A percentile compares a stretch with the other conserved stretches of the same genome.
phyloP scores from a whole-genome alignment of 768 basidiomycete species.

The Suillus americanus region DNA sequence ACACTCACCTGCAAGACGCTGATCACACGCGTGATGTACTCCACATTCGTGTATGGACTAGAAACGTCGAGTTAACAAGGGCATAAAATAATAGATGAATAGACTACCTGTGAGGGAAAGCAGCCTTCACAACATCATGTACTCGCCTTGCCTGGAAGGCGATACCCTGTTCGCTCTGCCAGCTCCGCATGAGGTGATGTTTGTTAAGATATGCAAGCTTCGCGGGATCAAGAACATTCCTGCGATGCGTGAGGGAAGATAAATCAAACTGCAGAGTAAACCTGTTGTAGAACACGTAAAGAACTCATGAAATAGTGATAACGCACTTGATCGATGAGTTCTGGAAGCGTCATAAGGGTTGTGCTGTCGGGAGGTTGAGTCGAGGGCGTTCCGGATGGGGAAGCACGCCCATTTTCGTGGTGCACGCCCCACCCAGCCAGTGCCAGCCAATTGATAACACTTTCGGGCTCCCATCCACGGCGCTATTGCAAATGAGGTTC shows the following conservation, averaged over 20 bases:
- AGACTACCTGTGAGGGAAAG: conserved; percentile 58
- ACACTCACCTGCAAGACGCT: conserved; percentile 53
- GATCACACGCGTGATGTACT: conserved; percentile 66
- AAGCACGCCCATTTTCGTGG: conserved; percentile 30
- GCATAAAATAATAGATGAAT: neutral
- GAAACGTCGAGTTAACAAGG: neutral
- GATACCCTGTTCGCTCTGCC: conserved; percentile 51
- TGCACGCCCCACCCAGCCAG: conserved; percentile 90
- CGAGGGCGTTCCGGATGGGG: conserved; percentile 20
- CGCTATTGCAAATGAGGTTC: conserved; percentile 41
- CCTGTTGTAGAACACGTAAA: neutral
- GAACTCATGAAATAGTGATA: conserved; percentile 9
- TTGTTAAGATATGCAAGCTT: conserved; percentile 92
- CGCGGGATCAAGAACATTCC: conserved; percentile 72
- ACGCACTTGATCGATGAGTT: conserved; percentile 65
- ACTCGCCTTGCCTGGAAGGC: conserved; percentile 54
- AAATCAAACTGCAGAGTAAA: conserved; percentile 64
- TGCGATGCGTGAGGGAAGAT: conserved; percentile 72
- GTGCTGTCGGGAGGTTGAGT: conserved; percentile 64
- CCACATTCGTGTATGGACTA: conserved; percentile 49
- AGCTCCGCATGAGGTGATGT: conserved; percentile 66
- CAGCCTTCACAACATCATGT: conserved; percentile 49
- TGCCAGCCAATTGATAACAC: conserved; percentile 90
- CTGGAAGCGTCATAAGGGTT: conserved; percentile 53
- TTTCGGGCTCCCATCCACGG: conserved; percentile 87